Conservation (phyloP, 2,329 filamentous ascomycete genomes). For the Cryphonectria radicalis region DNA sequence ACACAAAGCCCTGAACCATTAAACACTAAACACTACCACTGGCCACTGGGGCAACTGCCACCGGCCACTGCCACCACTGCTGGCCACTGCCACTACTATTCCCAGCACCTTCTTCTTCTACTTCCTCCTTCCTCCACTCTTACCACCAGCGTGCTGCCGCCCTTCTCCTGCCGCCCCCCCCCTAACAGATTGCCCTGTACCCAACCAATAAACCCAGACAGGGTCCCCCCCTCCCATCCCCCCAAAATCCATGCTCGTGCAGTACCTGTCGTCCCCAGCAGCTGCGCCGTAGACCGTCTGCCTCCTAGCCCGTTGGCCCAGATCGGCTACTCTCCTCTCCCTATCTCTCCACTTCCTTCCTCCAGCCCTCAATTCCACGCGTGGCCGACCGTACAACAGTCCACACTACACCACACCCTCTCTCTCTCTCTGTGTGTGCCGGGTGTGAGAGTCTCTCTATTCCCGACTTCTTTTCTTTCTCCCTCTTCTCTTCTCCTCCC, state of each 20-base stretch:
- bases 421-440: not conserved
- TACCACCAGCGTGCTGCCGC: not conserved
- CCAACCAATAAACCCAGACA: conserved; percentile 1
- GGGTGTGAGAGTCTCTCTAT: not conserved
- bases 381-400: not conserved
- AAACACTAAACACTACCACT: not conserved
- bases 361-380: conserved; percentile 6
- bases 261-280: not conserved
- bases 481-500: too few species aligned
- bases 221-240: not conserved
- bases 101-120: not conserved
- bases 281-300: conserved; percentile 11
- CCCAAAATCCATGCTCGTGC: not conserved
- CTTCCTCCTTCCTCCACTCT: not conserved
- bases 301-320: conserved; percentile 4
- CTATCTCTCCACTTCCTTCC: conserved; percentile 14
- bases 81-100: not conserved
- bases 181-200: conserved; percentile 31
- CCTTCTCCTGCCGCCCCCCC: not conserved
- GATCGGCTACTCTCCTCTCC: conserved; percentile 14
- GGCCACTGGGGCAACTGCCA: too few species aligned
- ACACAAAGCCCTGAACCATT: not conserved
- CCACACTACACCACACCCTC: not conserved
- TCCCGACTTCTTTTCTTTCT: not conserved
- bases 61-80: too few species aligned